Percentiles rank a stretch among this genome's conserved stretches.
Conservation (phyloP, 257 asterid genomes). For the Penstemon barbatus region DNA sequence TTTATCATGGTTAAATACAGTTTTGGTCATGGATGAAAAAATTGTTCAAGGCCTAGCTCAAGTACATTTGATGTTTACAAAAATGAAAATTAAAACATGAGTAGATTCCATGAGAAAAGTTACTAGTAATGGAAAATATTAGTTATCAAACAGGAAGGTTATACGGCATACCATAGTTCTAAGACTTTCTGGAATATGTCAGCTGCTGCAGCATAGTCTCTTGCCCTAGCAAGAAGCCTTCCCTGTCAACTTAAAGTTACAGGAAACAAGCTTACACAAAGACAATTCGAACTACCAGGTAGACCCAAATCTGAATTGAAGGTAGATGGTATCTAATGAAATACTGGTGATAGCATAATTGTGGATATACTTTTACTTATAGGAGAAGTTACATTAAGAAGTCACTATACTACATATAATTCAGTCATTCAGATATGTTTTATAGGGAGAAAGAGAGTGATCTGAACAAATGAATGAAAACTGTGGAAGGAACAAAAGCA, state of each 20-base stretch:
- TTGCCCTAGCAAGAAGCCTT: conserved; percentile 91
- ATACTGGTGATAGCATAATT: conserved; percentile 1
- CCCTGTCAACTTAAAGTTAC: conserved; percentile 99
- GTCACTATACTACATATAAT: background rate
- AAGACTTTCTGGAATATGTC: conserved; percentile 71
- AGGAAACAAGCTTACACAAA: conserved; percentile 52
- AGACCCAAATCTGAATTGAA: conserved; percentile 10
- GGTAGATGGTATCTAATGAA: background rate
- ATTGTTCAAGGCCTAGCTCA: too few relatives aligned
- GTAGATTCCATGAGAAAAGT: conserved; percentile 22
- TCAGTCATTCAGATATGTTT: background rate
- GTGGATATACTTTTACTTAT: background rate
- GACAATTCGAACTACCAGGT: conserved; percentile 22
- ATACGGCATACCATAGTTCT: conserved; percentile 70
- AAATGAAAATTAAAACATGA: background rate
- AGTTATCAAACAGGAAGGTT: conserved; percentile 24
- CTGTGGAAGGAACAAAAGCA: background rate
- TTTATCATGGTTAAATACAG: too few relatives aligned
- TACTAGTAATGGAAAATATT: background rate
- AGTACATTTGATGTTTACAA: background rate
- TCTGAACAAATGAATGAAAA: background rate
- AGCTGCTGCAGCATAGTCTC: conserved; percentile 87
- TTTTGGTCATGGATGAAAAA: too few relatives aligned
- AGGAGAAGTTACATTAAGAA: background rate
- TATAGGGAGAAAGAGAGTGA: background rate